Evolutionary conservation across 139 green algal genomes (phyloP), one percentile per base, ranked within the genome.

Genomic region (Chlorella sp.): DNA sequence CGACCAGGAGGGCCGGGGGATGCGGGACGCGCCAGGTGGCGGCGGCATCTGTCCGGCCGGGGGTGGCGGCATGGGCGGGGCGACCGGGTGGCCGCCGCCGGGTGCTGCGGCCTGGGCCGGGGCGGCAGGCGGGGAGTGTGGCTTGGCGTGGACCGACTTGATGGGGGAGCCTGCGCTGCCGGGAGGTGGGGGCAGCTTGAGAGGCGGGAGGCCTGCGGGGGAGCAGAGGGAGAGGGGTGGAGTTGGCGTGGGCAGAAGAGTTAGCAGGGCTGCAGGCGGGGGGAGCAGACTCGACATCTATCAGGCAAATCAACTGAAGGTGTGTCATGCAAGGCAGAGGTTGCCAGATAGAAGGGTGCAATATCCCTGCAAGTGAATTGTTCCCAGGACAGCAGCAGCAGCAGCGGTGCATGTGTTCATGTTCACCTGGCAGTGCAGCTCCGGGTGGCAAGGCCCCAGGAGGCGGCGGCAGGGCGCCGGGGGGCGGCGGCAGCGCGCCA

Each of bases 141-240:
- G 21, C 16, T 61, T 71, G 57, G 85, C 69, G n/a, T 83, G 34
- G 2, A 69, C 85, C 7, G 85, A 71, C 71, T 89, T 83, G 42
- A 89, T 75, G 53, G 85, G 85, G 11, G 71, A 83, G 69, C 37
- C 42, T 2, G 42, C 48, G 18, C 42, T 82, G 42, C 71, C 85
- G 19, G 85, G 68, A 9, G 85, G 85, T 3, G 85, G 85, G 18
- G 85, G 85, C 42, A 89, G 42, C 71, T 83, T 89, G 5, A 82
- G 42, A 18, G 42, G 71, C 85, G 34, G 85, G 32, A 83, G 69
- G 42, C 71, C 85, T 89, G 85, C 71, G 60, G 39, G 39, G 34
- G 68, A 1, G 26, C 68, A 26, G 24, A 73, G 66, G 73, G n/a
- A 26, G 7, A 36, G 9, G 19, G 34, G 14, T 80, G 73, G n/a